Conservation (phyloP, 768 basidiomycete genomes). For the Zangia roseola region DNA sequence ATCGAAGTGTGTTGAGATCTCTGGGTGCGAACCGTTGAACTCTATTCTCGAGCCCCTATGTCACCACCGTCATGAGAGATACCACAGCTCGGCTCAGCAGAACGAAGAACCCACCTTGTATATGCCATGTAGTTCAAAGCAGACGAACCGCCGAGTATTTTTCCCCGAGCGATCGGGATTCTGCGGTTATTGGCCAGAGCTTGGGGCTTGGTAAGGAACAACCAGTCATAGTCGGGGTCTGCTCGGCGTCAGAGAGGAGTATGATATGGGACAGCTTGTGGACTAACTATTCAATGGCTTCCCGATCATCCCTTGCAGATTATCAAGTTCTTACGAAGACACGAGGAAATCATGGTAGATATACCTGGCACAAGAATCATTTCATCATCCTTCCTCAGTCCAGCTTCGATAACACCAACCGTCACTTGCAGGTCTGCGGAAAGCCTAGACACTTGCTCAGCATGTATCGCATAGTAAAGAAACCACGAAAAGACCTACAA, state of each 20-base stretch:
- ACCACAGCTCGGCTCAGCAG: not conserved
- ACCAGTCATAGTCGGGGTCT: slow-evolving; percentile 21
- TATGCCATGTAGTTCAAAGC: slow-evolving; percentile 13
- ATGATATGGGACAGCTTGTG: not conserved
- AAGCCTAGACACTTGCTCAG: slow-evolving; percentile 9
- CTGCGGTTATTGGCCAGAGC: slow-evolving; percentile 3
- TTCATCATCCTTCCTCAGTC: too few species aligned
- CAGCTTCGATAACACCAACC: too few species aligned
- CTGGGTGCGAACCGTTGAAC: slow-evolving; percentile 7
- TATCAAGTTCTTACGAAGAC: not conserved
- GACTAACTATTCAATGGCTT: slow-evolving; percentile 13
- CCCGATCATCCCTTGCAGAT: slow-evolving; percentile 4
- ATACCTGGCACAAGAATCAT: too few species aligned
- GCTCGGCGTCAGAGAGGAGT: not conserved
- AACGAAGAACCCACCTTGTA: slow-evolving; percentile 1
- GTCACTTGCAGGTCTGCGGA: not conserved
- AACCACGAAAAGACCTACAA: slow-evolving; percentile 1
- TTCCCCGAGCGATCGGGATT: slow-evolving; percentile 5
- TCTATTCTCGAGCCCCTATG: slow-evolving; percentile 15
- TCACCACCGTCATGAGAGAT: not conserved
- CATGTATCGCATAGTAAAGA: not conserved
- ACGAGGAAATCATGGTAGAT: too few species aligned
- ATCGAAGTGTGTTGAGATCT: not conserved
- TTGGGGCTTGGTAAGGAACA: slow-evolving; percentile 12
- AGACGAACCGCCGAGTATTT: slow-evolving; percentile 16